Percentiles rank a stretch among this genome's conserved stretches.
phyloP scores from a whole-genome alignment of 2,329 filamentous ascomycete genomes.

The Neofusicoccum umdonicola region DNA sequence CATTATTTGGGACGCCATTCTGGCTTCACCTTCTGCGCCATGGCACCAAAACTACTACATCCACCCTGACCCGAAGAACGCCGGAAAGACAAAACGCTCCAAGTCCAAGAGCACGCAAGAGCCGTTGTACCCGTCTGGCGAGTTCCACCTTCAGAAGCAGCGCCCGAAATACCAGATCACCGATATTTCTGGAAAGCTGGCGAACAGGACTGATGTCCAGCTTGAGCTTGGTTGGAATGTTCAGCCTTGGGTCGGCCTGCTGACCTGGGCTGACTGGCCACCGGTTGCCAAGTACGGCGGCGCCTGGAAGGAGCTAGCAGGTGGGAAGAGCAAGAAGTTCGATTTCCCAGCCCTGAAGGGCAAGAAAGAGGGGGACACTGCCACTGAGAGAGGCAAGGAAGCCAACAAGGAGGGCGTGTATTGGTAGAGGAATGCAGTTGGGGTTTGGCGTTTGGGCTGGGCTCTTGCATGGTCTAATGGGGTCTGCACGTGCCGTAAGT shows the following conservation, averaged over 20 bases:
- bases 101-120: constrained; percentile 19
- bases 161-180: constrained; percentile 97
- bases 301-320: constrained; percentile 63
- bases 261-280: constrained; percentile 67
- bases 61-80: constrained; percentile 56
- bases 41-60: constrained; percentile 51
- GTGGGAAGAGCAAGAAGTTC: constrained; percentile 65
- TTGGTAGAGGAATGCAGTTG: not conserved
- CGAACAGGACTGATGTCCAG: constrained; percentile 69
- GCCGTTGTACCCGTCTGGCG: constrained; percentile 55
- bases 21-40: constrained; percentile 67
- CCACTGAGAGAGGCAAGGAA: constrained; percentile 50
- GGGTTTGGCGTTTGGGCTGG: constrained; percentile 1
- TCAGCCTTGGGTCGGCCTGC: constrained; percentile 88
- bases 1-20: constrained; percentile 95
- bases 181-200: constrained; percentile 77
- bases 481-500: not conserved
- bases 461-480: not conserved
- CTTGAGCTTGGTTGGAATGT: constrained; percentile 91
- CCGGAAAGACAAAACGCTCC: constrained; percentile 44
- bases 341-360: constrained; percentile 64
- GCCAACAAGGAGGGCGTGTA: constrained; percentile 34
- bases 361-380: constrained; percentile 52
- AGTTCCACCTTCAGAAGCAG: constrained; percentile 76
- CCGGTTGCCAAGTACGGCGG: constrained; percentile 43